These are phyloP conservation scores for Gloeophyllum trabeum DNA, from an alignment of 768 basidiomycete species.

Conservation along the genomic window DNA sequence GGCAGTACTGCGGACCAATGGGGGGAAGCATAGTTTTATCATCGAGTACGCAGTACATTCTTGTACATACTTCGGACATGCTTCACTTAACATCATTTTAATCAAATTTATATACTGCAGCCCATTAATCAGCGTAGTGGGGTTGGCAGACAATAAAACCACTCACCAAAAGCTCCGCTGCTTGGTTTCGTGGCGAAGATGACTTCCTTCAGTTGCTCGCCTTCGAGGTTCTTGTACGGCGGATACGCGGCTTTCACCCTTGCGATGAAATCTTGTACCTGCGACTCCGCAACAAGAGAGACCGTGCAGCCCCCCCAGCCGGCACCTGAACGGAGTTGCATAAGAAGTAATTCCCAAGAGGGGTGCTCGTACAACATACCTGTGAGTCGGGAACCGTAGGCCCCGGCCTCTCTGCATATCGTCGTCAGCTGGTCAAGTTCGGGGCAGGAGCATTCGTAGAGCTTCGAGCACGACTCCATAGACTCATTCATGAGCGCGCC, in stretches of 20 bases:
- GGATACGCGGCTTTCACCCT: constrained; percentile 47
- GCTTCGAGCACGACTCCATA: constrained; percentile 53
- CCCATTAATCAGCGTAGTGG: not conserved
- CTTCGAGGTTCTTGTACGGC: constrained; percentile 51
- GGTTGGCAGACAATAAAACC: not conserved
- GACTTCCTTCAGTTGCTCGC: constrained; percentile 47
- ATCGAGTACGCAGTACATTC: too few relatives aligned
- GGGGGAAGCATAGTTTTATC: too few relatives aligned
- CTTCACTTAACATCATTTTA: too few relatives aligned
- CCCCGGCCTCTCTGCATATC: constrained; percentile 60
- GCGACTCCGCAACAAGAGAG: constrained; percentile 57
- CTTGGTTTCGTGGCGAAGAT: constrained; percentile 82
- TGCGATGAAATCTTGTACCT: constrained; percentile 54
- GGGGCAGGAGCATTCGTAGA: constrained; percentile 73
- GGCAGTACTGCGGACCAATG: too few relatives aligned
- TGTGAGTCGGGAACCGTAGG: constrained; percentile 76
- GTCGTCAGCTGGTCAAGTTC: constrained; percentile 63
- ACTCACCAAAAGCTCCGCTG: constrained; percentile 71
- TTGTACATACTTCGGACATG: too few relatives aligned
- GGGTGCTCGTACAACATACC: constrained; percentile 30
- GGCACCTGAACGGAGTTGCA: constrained; percentile 36
- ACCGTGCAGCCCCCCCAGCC: constrained; percentile 92
- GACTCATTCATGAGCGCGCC: constrained; percentile 74
- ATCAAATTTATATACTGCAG: constrained; percentile 1
- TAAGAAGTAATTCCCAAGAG: not conserved